A percentile compares a stretch with the other conserved stretches of the same genome.
Evolutionary conservation across 169 alveolate genomes (phyloP).

Genomic region (Toxoplasma gondii): DNA sequence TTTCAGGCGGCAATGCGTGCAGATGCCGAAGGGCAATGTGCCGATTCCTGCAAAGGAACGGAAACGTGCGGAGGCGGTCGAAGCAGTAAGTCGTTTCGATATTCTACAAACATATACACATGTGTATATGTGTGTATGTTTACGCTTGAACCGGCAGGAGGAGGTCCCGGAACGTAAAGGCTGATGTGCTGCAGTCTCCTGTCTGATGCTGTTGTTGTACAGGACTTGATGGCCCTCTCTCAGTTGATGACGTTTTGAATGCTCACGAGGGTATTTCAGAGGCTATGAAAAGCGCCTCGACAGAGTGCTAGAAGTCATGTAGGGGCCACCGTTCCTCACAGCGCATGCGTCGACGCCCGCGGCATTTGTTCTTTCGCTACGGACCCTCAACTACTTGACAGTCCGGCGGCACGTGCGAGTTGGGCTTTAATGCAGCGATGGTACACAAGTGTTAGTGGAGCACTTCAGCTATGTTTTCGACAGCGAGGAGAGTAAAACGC

Average conservation of each 20-base stretch:
- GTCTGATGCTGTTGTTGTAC: not conserved
- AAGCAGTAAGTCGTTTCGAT: slow-evolving; percentile 34
- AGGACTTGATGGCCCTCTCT: slow-evolving; percentile 20
- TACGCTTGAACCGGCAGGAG: not conserved
- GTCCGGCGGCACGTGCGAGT: too few species aligned
- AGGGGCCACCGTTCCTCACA: too few species aligned
- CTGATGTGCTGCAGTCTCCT: too few species aligned
- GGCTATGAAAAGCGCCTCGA: not conserved
- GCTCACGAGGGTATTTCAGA: not conserved
- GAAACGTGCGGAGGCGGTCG: slow-evolving; percentile 14
- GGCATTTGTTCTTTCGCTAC: too few species aligned
- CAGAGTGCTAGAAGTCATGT: not conserved
- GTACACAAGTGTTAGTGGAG: too few species aligned
- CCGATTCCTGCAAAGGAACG: not conserved
- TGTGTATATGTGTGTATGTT: not conserved
- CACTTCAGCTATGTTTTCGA: too few species aligned
- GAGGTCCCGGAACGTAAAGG: not conserved
- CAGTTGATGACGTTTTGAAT: not conserved
- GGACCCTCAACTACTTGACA: too few species aligned
- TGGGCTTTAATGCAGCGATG: too few species aligned
- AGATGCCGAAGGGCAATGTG: not conserved
- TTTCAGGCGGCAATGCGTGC: not conserved
- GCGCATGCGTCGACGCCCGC: too few species aligned
- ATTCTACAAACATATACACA: too few species aligned
- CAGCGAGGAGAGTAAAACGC: too few species aligned